phyloP scores from a whole-genome alignment of 345 rosid species.

The Camelina sativa region DNA sequence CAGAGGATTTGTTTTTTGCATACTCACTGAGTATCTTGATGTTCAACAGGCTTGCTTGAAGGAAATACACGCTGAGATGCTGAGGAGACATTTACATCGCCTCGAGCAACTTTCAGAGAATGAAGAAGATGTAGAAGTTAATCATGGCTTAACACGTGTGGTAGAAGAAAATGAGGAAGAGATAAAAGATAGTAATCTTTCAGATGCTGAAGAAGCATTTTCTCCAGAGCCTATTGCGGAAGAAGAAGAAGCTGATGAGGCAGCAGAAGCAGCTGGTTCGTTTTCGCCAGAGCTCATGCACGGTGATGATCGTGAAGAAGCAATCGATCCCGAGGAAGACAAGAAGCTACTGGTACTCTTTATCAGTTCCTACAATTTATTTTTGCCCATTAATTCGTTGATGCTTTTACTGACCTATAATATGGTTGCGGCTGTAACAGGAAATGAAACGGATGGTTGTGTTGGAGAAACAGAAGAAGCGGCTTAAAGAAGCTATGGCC shows the following conservation, averaged over 20 bases:
- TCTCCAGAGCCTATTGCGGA: conserved; percentile 73
- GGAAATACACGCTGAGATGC: conserved; percentile 87
- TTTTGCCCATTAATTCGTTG: conserved; percentile 4
- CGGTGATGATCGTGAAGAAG: conserved; percentile 85
- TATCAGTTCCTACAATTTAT: not conserved
- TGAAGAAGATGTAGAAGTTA: conserved; percentile 54
- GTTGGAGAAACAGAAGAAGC: conserved; percentile 73
- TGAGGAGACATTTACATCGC: conserved; percentile 71
- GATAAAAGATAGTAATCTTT: conserved; percentile 43
- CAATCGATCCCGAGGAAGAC: conserved; percentile 96
- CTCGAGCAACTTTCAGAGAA: conserved; percentile 70
- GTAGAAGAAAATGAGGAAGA: conserved; percentile 64
- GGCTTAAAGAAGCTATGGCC: conserved; percentile 70
- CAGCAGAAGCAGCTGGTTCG: conserved; percentile 78
- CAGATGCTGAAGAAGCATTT: conserved; percentile 56
- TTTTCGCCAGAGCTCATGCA: conserved; percentile 88
- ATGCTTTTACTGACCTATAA: conserved; percentile 22
- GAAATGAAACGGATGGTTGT: conserved; percentile 72
- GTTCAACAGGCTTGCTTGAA: conserved; percentile 79
- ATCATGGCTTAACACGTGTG: conserved; percentile 43
- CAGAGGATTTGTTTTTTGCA: not conserved
- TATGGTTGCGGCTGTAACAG: conserved; percentile 47
- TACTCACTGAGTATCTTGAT: conserved; percentile 35
- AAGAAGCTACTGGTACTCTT: conserved; percentile 69
- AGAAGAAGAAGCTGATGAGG: conserved; percentile 56